Evolutionary conservation across 2,329 filamentous ascomycete species (phyloP).

Genomic region (Xylaria sp.): DNA sequence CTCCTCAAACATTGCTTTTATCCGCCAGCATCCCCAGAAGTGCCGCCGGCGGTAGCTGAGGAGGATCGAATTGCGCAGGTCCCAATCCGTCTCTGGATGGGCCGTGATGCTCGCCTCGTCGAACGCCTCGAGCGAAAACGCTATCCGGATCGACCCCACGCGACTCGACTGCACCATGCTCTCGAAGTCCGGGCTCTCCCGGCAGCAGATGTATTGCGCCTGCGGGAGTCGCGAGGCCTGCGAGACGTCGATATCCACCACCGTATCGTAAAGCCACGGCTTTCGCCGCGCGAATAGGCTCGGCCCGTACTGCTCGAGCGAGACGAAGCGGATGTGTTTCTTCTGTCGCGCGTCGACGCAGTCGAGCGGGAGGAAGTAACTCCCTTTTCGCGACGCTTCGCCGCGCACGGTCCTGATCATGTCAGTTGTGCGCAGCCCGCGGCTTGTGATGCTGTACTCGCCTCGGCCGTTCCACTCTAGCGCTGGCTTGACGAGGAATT

Average conservation of each 20-base stretch:
- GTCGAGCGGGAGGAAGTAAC: constrained; percentile 43
- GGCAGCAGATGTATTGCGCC: constrained; percentile 43
- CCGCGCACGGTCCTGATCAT: constrained; percentile 42
- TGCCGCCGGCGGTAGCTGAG: constrained; percentile 43
- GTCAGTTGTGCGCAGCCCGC: constrained; percentile 42
- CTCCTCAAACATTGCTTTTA: constrained; percentile 31
- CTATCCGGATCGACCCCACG: constrained; percentile 41
- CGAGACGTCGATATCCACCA: constrained; percentile 43
- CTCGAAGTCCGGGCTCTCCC: constrained; percentile 38
- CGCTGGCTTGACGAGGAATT: constrained; percentile 40
- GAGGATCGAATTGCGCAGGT: constrained; percentile 43
- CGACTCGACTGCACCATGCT: constrained; percentile 39
- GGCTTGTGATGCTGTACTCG: constrained; percentile 43
- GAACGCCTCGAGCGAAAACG: constrained; percentile 40
- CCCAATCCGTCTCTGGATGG: constrained; percentile 42
- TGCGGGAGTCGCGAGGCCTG: constrained; percentile 37
- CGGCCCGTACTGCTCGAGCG: constrained; percentile 44
- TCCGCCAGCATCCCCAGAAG: constrained; percentile 45
- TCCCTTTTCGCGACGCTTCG: constrained; percentile 33
- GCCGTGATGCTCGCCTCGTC: constrained; percentile 38
- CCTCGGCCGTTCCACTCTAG: constrained; percentile 44
- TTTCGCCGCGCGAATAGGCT: constrained; percentile 42
- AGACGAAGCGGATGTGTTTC: constrained; percentile 41
- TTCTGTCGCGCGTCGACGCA: constrained; percentile 43
- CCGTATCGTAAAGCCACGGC: constrained; percentile 39